These are phyloP conservation scores for Fusarium poae DNA, from an alignment of 2,329 filamentous ascomycete species.

Conservation along the genomic window DNA sequence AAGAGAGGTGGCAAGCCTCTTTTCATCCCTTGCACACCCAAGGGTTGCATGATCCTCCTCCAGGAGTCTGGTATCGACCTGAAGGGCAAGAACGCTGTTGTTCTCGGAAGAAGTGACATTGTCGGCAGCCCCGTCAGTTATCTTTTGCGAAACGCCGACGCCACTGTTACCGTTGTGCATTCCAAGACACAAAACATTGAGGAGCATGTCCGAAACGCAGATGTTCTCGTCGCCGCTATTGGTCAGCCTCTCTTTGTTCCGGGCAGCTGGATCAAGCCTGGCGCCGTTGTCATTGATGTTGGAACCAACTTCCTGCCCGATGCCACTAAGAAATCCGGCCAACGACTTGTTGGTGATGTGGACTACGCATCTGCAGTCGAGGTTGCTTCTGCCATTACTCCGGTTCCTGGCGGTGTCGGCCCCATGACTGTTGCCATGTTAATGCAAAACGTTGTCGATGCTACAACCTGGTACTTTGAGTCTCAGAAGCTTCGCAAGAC, in stretches of 20 bases:
- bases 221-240: conserved; percentile 93
- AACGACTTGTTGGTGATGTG: conserved; percentile 93
- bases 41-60: conserved; percentile 95
- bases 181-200: conserved; percentile 83
- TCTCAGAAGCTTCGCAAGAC: conserved; percentile 84
- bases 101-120: conserved; percentile 95
- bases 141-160: conserved; percentile 92
- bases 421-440: conserved; percentile 99
- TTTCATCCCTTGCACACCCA: conserved; percentile 95
- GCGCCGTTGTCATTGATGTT: conserved; percentile 96
- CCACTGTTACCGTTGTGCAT: conserved; percentile 96
- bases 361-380: conserved; percentile 87
- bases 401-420: conserved; percentile 95
- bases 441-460: conserved; percentile 92
- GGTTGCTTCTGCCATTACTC: conserved; percentile 93
- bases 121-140: conserved; percentile 98
- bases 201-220: conserved; percentile 82
- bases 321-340: conserved; percentile 88
- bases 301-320: conserved; percentile 97
- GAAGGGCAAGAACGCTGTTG: conserved; percentile 91
- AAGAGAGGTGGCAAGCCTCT: conserved; percentile 91
- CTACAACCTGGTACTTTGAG: conserved; percentile 84
- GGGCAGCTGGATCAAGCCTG: conserved; percentile 95
- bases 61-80: conserved; percentile 85
- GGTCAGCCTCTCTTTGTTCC: conserved; percentile 89